phyloP scores from a whole-genome alignment of 1,284 basidiomycete species.

The Trametes versicolor region DNA sequence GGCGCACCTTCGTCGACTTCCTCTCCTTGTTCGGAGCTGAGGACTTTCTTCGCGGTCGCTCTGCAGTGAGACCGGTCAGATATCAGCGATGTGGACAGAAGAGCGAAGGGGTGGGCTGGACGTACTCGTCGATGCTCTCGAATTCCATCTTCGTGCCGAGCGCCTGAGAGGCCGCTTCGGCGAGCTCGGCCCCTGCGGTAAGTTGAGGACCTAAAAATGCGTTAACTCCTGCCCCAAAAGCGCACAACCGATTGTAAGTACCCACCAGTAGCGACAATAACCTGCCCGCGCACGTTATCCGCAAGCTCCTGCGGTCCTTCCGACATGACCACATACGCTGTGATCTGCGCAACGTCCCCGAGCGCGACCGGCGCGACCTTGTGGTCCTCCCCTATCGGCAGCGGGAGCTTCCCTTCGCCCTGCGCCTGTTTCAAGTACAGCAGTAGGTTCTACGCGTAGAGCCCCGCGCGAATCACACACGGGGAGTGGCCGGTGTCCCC shows the following conservation, averaged over 20 bases:
- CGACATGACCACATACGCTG: slow-evolving; percentile 33
- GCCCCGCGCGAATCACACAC: slow-evolving; percentile 37
- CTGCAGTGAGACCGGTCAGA: slow-evolving; percentile 1
- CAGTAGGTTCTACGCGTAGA: slow-evolving; percentile 39
- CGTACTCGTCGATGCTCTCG: slow-evolving; percentile 33
- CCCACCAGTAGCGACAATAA: slow-evolving; percentile 34
- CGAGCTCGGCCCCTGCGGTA: slow-evolving; percentile 33
- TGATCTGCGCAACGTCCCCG: slow-evolving; percentile 37
- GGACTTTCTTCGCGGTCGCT: slow-evolving; percentile 33
- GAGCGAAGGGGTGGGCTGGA: neutral
- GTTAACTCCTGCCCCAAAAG: neutral
- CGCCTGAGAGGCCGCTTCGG: slow-evolving; percentile 33
- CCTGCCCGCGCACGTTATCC: slow-evolving; percentile 36
- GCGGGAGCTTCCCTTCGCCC: slow-evolving; percentile 33
- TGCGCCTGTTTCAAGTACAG: slow-evolving; percentile 39
- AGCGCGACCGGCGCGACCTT: slow-evolving; percentile 40
- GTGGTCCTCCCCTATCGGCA: slow-evolving; percentile 35
- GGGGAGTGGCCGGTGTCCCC: slow-evolving; percentile 33
- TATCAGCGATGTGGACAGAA: neutral
- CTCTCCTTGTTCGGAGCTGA: slow-evolving; percentile 33
- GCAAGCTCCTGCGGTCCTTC: slow-evolving; percentile 37
- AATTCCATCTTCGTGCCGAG: slow-evolving; percentile 38
- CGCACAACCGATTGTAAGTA: slow-evolving; percentile 7
- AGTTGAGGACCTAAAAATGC: slow-evolving; percentile 24
- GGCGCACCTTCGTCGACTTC: slow-evolving; percentile 37